Evolutionary conservation across 2,329 filamentous ascomycete species (phyloP), one percentile per base, ranked within the genome.

Genomic region (Paecilomyces fulvus): DNA sequence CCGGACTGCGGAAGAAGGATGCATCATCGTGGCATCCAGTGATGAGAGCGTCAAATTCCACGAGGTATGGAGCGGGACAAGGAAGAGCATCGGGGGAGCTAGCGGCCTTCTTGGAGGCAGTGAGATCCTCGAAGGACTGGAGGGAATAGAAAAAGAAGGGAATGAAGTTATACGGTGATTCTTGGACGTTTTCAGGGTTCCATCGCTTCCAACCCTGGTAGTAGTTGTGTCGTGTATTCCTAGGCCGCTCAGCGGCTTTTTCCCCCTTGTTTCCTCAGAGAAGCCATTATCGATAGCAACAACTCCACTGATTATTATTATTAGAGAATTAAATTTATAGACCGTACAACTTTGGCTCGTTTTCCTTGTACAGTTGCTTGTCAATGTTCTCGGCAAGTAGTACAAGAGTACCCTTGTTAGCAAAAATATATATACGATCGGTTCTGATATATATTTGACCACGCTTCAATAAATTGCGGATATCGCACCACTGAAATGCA

Each of bases 31-130:
- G 54, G 92, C 92, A 14, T 88, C 90, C 49, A 96, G 91, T 67
- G 92, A 97, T 73, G 87, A 90, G 68, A 95, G 84, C 64, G 88
- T 97, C 71, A 94, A 94, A 68, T 97, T 97, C 66, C 91, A 97
- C 71, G 92, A 97, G 74, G 85, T 99, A 10, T 97, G 92, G 94
- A 80, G 82, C n/a, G 81, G 83, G 1, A 76, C 80, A 46, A 79
- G 76, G 63, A 86, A 82, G 65, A 74, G 77, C 8, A 81, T 79
- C 20, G 72, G 77, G 21, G 70, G 77, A 53, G 77, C 79, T 12
- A 77, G 76, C 48, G 84, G 88, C 2, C 76, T 89, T 60, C 76
- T 96, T 23, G 89, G 88, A 11, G 89, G 90, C 3, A 95, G 90
- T 73, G 85, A 88, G 69, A 95, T 96, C 60, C 79, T 96, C 30